Percentiles rank a stretch among this genome's conserved stretches.
Evolutionary conservation across 2,329 filamentous ascomycete species (phyloP).

Genomic region (Orbilia brochopaga): DNA sequence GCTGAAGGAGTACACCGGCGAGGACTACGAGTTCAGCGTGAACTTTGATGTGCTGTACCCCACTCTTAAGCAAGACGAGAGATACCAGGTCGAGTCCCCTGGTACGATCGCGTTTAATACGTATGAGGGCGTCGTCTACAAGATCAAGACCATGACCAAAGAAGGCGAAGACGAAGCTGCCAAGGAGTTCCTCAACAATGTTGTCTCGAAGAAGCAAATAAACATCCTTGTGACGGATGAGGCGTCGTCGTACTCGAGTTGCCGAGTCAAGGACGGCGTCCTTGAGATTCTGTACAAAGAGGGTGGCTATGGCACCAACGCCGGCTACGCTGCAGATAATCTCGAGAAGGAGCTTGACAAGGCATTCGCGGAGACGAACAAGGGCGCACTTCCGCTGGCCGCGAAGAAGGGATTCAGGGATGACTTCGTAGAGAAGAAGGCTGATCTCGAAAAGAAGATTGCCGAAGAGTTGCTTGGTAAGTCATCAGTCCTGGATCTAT

Average conservation of each 20-base stretch:
- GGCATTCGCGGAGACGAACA: constrained; percentile 17
- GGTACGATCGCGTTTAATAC: constrained; percentile 37
- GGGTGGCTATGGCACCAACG: constrained; percentile 35
- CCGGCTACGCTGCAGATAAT: constrained; percentile 20
- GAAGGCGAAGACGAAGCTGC: constrained; percentile 24
- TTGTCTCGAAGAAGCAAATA: constrained; percentile 25
- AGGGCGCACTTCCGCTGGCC: constrained; percentile 27
- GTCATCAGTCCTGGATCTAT: background rate
- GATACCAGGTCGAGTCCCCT: constrained; percentile 32
- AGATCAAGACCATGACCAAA: constrained; percentile 8
- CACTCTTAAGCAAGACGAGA: constrained; percentile 13
- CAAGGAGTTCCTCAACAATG: constrained; percentile 30
- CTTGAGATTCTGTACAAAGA: constrained; percentile 38
- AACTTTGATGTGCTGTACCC: constrained; percentile 29
- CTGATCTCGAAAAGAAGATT: constrained; percentile 15
- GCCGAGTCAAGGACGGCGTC: constrained; percentile 38
- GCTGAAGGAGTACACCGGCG: constrained; percentile 38
- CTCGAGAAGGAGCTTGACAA: constrained; percentile 32
- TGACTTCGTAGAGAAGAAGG: constrained; percentile 33
- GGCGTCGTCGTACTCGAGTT: constrained; percentile 15
- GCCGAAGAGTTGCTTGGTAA: constrained; percentile 38
- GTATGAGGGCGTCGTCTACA: constrained; percentile 17
- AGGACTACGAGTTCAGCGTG: constrained; percentile 37
- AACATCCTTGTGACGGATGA: constrained; percentile 26
- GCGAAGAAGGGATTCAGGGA: constrained; percentile 16